Conservation (phyloP, 2,329 filamentous ascomycete genomes). For the Macrophomina pseudophaseolina region DNA sequence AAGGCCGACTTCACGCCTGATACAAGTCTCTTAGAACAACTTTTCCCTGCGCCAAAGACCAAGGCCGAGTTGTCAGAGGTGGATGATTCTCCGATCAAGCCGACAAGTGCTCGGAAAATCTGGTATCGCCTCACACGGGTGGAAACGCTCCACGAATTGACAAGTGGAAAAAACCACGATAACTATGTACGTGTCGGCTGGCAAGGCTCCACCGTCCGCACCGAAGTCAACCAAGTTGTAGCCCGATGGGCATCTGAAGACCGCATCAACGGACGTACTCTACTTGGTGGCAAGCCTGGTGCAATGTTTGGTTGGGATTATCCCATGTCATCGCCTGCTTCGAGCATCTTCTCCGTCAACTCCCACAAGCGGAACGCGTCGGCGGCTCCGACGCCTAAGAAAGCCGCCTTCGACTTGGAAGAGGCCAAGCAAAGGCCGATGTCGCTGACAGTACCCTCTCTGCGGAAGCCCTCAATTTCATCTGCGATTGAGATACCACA, state of each 20-base stretch:
- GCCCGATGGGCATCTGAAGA: slow-evolving; percentile 45
- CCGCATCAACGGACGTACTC: slow-evolving; percentile 39
- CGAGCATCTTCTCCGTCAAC: slow-evolving; percentile 12
- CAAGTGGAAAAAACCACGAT: slow-evolving; percentile 40
- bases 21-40: slow-evolving; percentile 32
- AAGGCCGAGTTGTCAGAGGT: slow-evolving; percentile 29
- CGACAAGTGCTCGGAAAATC: slow-evolving; percentile 43
- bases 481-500: neutral
- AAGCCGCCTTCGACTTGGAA: slow-evolving; percentile 14
- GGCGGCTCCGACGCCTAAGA: neutral
- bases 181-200: slow-evolving; percentile 47
- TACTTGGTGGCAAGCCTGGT: slow-evolving; percentile 36
- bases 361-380: slow-evolving; percentile 22
- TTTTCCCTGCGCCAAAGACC: slow-evolving; percentile 34
- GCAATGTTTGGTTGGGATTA: slow-evolving; percentile 47
- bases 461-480: slow-evolving; percentile 4
- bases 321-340: slow-evolving; percentile 23
- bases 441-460: slow-evolving; percentile 3
- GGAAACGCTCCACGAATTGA: slow-evolving; percentile 46
- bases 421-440: slow-evolving; percentile 19
- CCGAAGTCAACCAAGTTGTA: slow-evolving; percentile 43
- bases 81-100: slow-evolving; percentile 39
- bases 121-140: slow-evolving; percentile 48
- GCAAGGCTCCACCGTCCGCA: slow-evolving; percentile 39
- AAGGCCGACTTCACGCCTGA: slow-evolving; percentile 30